Evolutionary conservation across 768 basidiomycete species (phyloP).

Genomic region (Podaxis sp.): DNA sequence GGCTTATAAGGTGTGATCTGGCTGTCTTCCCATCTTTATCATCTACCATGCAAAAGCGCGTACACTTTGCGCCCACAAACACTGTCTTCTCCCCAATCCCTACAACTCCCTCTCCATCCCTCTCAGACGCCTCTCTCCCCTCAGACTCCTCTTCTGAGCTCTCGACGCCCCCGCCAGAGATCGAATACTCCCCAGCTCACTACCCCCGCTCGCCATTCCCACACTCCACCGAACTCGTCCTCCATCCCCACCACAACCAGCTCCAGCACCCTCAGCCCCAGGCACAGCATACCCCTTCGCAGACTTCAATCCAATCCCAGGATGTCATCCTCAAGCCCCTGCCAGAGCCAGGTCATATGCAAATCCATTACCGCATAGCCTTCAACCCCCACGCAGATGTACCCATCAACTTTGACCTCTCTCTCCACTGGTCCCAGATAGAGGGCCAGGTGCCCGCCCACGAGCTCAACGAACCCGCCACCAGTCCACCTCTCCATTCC

Average conservation of each 20-base stretch:
- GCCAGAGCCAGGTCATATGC: constrained; percentile 22
- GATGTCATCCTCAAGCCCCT: not conserved
- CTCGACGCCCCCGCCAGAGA: constrained; percentile 33
- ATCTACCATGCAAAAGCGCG: constrained; percentile 31
- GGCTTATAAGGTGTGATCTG: constrained; percentile 12
- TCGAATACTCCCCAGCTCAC: constrained; percentile 17
- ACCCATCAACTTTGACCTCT: constrained; percentile 34
- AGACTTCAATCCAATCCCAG: not conserved
- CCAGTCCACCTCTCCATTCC: constrained; percentile 21
- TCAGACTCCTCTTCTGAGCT: constrained; percentile 32
- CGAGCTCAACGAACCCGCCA: constrained; percentile 19
- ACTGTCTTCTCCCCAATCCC: constrained; percentile 30
- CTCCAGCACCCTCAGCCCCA: not conserved
- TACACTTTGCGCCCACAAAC: constrained; percentile 36
- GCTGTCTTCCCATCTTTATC: constrained; percentile 4
- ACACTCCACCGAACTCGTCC: constrained; percentile 19
- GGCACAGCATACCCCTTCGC: not conserved
- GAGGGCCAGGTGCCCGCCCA: constrained; percentile 19
- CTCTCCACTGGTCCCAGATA: constrained; percentile 24
- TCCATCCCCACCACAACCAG: constrained; percentile 10
- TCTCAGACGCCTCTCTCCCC: constrained; percentile 30
- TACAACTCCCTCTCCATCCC: constrained; percentile 32
- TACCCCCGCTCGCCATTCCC: constrained; percentile 29
- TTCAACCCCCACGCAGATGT: constrained; percentile 29
- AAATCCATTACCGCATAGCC: constrained; percentile 39